A percentile compares a stretch with the other conserved stretches of the same genome.
These are phyloP conservation scores for Oenanthe javanica DNA, from an alignment of 140 eudicot species.

Conservation along the genomic window DNA sequence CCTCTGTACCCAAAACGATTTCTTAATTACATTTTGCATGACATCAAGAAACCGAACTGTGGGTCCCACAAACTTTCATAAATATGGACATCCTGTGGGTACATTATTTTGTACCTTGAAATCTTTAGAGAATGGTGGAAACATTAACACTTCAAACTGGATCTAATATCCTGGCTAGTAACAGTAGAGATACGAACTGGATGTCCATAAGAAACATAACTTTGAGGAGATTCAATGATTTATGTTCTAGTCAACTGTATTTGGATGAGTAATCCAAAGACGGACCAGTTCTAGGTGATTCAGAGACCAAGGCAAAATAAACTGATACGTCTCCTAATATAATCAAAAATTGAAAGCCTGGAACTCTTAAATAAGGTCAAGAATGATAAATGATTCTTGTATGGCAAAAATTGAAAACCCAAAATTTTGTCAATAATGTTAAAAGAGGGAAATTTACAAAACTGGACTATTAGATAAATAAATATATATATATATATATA, in stretches of 20 bases:
- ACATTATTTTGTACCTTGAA: not conserved
- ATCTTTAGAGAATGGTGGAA: not conserved
- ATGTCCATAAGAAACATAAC: not conserved
- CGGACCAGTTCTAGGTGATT: not conserved
- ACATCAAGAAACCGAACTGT: not conserved
- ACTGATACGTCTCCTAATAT: not conserved
- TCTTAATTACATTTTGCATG: not conserved
- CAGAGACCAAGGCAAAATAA: not conserved
- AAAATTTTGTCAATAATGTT: not conserved
- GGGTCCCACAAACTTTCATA: not conserved
- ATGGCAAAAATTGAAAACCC: not conserved
- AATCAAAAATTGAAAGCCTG: not conserved
- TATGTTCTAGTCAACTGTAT: not conserved
- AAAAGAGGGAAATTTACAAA: not conserved
- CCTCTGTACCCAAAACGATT: not conserved
- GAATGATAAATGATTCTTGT: not conserved
- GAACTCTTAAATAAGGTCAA: not conserved
- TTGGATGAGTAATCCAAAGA: not conserved
- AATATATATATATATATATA: no score
- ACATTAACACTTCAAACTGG: not conserved
- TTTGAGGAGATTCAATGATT: not conserved
- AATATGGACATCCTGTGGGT: not conserved
- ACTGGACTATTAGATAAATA: no score
- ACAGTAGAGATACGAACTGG: not conserved
- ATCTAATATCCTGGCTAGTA: not conserved